A percentile compares a stretch with the other conserved stretches of the same genome.
Evolutionary conservation across 805 yeast species (phyloP).

Genomic region (Nakazawaea holstii): DNA sequence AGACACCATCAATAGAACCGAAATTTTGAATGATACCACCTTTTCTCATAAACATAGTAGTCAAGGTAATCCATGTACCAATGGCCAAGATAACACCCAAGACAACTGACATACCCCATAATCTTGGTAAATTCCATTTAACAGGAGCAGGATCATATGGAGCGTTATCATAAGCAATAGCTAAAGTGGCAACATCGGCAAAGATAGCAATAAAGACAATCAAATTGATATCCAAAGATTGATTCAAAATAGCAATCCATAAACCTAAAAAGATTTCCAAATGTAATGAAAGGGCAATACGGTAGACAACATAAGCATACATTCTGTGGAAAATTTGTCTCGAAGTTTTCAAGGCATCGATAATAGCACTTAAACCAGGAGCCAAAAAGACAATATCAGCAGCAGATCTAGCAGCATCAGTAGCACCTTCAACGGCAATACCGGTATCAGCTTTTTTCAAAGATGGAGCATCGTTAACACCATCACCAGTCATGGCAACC

Average conservation of each 20-base stretch:
- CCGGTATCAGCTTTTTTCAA: conserved; percentile 94
- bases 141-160: conserved; percentile 91
- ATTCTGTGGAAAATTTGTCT: conserved; percentile 98
- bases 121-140: conserved; percentile 94
- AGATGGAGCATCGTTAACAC: conserved; percentile 98
- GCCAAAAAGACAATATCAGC: conserved; percentile 95
- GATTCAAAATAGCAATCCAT: conserved; percentile 93
- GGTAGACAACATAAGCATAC: conserved; percentile 97
- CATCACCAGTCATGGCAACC: conserved; percentile 99
- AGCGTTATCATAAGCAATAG: conserved; percentile 97
- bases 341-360: conserved; percentile 91
- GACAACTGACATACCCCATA: conserved; percentile 93
- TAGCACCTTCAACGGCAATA: conserved; percentile 98
- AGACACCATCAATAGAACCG: conserved; percentile 89
- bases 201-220: conserved; percentile 95
- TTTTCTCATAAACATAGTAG: conserved; percentile 85
- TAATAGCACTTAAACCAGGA: conserved; percentile 92
- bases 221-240: conserved; percentile 80
- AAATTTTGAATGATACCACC: conserved; percentile 96
- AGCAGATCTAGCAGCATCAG: conserved; percentile 96
- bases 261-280: conserved; percentile 92
- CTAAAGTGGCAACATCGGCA: conserved; percentile 95
- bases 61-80: conserved; percentile 92
- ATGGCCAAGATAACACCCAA: conserved; percentile 83
- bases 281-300: conserved; percentile 93